A percentile compares a stretch with the other conserved stretches of the same genome.
These are phyloP conservation scores for Tetrahymena thermophila DNA, from an alignment of 73 alveolate genomes.

Conservation along the genomic window DNA sequence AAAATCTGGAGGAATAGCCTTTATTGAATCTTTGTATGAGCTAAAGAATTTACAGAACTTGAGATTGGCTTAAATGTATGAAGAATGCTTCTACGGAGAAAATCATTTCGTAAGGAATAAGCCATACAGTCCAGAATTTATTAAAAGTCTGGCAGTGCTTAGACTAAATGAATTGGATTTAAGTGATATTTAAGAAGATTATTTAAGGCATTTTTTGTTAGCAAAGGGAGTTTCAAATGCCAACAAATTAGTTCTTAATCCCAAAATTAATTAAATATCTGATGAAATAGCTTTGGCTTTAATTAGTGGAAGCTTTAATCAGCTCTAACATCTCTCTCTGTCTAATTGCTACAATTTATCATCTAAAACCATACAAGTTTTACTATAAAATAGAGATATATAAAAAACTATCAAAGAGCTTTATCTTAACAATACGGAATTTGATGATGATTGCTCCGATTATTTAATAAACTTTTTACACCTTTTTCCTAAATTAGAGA, in stretches of 20 bases:
- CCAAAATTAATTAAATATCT: neutral
- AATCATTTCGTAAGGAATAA: neutral
- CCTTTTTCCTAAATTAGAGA: neutral
- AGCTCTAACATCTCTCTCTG: neutral
- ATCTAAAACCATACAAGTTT: neutral
- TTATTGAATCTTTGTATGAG: neutral
- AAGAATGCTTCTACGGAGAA: neutral
- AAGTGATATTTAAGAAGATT: neutral
- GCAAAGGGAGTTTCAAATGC: neutral
- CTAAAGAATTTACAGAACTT: neutral
- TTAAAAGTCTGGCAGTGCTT: neutral
- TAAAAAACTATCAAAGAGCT: neutral
- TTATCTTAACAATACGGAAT: neutral
- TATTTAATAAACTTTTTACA: neutral
- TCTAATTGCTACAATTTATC: neutral
- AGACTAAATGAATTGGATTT: neutral
- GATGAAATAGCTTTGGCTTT: neutral
- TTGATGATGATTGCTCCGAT: neutral
- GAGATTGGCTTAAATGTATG: neutral
- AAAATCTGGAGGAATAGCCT: neutral
- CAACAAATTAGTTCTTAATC: neutral
- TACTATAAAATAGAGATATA: neutral
- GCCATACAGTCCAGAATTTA: neutral
- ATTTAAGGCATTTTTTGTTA: neutral
- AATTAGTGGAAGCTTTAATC: neutral